Base-by-base conservation (phyloP, 768 basidiomycete species). In the Galerina sulciceps region DNA sequence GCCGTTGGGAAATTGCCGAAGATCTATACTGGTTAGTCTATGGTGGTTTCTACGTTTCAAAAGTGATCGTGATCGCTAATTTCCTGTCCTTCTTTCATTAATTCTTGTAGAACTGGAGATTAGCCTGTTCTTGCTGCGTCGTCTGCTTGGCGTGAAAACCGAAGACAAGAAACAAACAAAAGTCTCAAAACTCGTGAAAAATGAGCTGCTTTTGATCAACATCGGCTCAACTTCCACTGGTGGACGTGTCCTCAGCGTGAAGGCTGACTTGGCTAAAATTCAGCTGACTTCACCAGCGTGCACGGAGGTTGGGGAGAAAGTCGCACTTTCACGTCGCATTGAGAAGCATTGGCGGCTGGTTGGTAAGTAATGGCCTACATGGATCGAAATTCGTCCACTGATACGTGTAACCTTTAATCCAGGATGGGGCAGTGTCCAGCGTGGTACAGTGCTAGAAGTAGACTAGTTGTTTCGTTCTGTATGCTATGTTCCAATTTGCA, bases 101-200 rank as follows among this genome's bases (percentile, higher is more conserved):
- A 10, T 8, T 18, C 15, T 10, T 45, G 3, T 58, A 93, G 94
- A 96, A 74, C 81, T 96, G 54, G 94, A 96, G 74, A 94, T 96
- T 71, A 91, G 87, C 66, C 81, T 96, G 65, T 99, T 98, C 89
- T 80, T 99, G 34, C 89, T 99, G 35, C 92, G 97, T 59, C 88
- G 97, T 59, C 78, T 99, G 53, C 85, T 99, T n/a, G 96, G 97
- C 71, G 97, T 99, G 61, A 95, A 96, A 75, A 94, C 95, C 20
- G 96, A 98, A 75, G 97, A 99, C 79, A 97, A 96, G 81, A 99
- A 98, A 74, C 93, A 96, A 73, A 97, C 97, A 18, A 99, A 95
- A 75, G 93, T 94, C 20, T 81, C 92, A 53, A 97, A 97, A 74
- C 84, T 97, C 44, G 83, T 86, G 58, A 96, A 96, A 77, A 90